phyloP scores from a whole-genome alignment of 164 flowering plant species.

The Protea cynaroides region DNA sequence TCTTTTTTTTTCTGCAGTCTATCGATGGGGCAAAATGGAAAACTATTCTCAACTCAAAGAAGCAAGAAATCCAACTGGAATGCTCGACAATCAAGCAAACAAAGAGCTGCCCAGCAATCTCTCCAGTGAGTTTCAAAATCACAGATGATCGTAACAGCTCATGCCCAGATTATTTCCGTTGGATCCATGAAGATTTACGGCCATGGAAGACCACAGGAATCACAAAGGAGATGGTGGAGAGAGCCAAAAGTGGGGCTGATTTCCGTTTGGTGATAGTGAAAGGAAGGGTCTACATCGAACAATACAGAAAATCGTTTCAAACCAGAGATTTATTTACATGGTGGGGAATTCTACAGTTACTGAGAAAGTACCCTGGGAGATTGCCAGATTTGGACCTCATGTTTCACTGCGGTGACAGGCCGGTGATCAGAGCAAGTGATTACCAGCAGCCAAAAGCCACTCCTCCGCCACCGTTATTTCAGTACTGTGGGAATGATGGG shows the following conservation, averaged over 20 bases:
- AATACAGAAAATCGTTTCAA: constrained; percentile 19
- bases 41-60: not conserved
- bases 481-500: constrained; percentile 25
- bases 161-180: constrained; percentile 74
- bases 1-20: not conserved
- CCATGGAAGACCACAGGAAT: constrained; percentile 68
- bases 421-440: constrained; percentile 17
- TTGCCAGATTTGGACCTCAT: constrained; percentile 41
- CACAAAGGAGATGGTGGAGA: constrained; percentile 44
- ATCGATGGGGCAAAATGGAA: not conserved
- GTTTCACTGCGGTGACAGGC: constrained; percentile 36
- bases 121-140: no score
- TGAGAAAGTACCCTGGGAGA: constrained; percentile 32
- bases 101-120: constrained; percentile 6
- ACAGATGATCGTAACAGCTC: constrained; percentile 2
- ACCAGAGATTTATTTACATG: constrained; percentile 34
- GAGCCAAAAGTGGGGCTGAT: constrained; percentile 43
- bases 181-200: constrained; percentile 70
- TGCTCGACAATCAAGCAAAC: not conserved
- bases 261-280: constrained; percentile 45
- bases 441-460: constrained; percentile 12
- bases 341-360: constrained; percentile 48
- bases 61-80: not conserved
- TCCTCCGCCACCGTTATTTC: constrained; percentile 37
- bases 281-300: constrained; percentile 34